Evolutionary conservation across 2,329 filamentous ascomycete species (phyloP).

Genomic region (Arthrobotrys sphaeroides): DNA sequence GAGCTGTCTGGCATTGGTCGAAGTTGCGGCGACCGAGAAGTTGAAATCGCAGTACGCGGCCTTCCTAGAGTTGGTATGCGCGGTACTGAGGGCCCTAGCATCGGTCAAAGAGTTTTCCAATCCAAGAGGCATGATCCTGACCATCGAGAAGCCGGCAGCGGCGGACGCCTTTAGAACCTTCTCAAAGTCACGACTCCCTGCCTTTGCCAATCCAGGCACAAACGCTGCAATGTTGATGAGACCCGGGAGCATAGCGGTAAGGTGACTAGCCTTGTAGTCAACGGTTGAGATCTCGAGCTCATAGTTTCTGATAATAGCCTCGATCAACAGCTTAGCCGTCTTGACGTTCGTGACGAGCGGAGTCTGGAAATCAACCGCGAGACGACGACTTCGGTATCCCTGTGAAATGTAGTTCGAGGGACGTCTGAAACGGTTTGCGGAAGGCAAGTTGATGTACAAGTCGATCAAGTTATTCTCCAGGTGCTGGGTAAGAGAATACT

Average conservation of each 20-base stretch:
- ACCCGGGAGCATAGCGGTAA: conserved; percentile 76
- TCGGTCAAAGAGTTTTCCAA: conserved; percentile 78
- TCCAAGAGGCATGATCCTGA: conserved; percentile 79
- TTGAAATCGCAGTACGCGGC: conserved; percentile 81
- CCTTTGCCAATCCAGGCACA: conserved; percentile 75
- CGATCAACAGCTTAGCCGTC: conserved; percentile 96
- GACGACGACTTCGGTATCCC: conserved; percentile 93
- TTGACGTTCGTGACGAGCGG: conserved; percentile 98
- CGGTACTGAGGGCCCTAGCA: conserved; percentile 74
- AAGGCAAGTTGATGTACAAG: conserved; percentile 98
- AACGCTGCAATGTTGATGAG: conserved; percentile 83
- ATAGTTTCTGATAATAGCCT: conserved; percentile 90
- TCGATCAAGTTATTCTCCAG: conserved; percentile 98
- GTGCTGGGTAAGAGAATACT: conserved; percentile 97
- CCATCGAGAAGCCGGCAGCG: conserved; percentile 80
- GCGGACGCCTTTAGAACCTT: conserved; percentile 77
- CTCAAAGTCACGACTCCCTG: conserved; percentile 74
- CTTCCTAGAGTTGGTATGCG: conserved; percentile 75
- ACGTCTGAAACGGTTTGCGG: conserved; percentile 94
- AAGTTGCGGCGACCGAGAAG: conserved; percentile 78
- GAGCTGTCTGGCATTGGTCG: conserved; percentile 77
- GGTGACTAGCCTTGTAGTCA: conserved; percentile 91
- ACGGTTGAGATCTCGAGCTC: conserved; percentile 82
- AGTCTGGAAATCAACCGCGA: conserved; percentile 98
- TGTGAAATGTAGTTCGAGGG: conserved; percentile 99